Evolutionary conservation across 768 basidiomycete genomes (phyloP).

Genomic region (Amanita fuliginea): DNA sequence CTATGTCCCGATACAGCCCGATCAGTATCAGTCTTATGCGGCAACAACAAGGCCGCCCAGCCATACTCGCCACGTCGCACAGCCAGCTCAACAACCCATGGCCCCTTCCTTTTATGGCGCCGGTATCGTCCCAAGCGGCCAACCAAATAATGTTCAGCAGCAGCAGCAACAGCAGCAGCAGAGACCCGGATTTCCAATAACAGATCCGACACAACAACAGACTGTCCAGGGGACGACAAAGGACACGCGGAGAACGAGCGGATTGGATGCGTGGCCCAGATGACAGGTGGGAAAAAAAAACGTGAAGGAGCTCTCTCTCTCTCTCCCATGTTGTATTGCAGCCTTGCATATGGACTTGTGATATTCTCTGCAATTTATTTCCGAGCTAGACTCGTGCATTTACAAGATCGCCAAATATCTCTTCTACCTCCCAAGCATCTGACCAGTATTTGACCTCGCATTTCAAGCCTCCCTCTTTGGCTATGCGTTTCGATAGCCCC

Average conservation of each 20-base stretch:
- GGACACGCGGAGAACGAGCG: conserved; percentile 49
- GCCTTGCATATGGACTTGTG: conserved; percentile 7
- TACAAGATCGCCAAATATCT: conserved; percentile 43
- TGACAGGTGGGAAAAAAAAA: conserved; percentile 20
- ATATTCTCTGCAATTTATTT: conserved; percentile 8
- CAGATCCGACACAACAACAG: conserved; percentile 30
- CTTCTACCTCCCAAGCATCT: conserved; percentile 95
- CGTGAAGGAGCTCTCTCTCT: background rate
- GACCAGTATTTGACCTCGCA: conserved; percentile 78
- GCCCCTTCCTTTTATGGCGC: conserved; percentile 64
- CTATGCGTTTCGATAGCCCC: conserved; percentile 72
- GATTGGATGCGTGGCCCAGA: conserved; percentile 70
- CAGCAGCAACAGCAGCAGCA: conserved; percentile 19
- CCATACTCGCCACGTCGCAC: conserved; percentile 33
- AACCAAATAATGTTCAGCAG: conserved; percentile 21
- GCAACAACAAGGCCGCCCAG: conserved; percentile 22
- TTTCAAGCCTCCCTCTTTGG: conserved; percentile 66
- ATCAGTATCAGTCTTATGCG: conserved; percentile 56
- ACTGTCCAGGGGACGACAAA: conserved; percentile 28
- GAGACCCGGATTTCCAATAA: conserved; percentile 30
- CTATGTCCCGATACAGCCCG: conserved; percentile 78
- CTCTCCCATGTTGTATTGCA: conserved; percentile 1
- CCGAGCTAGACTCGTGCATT: conserved; percentile 13
- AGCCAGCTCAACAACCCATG: conserved; percentile 43
- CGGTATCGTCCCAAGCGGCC: conserved; percentile 42